Base-by-base conservation (phyloP, 1,139 yeast species). In the Lodderomyces beijingensis region DNA sequence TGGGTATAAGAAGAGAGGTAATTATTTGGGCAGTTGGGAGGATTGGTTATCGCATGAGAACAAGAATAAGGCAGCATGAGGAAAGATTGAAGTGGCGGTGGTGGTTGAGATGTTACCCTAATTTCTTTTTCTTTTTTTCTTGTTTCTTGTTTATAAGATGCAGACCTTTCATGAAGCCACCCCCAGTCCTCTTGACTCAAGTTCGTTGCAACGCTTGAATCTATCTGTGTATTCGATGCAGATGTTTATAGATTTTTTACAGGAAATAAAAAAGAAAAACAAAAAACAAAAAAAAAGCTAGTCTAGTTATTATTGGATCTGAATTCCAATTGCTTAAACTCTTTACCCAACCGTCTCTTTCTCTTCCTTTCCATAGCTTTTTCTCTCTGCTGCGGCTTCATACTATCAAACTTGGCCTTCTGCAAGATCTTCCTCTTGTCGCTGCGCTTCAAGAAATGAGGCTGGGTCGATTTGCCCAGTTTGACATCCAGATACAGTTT, bases 351-450 rank as follows among this genome's bases (percentile, higher is more conserved):
- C 56, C 86, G 77, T 74, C 82, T 85, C 83, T 89, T 89, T 53
- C 97, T 77, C 73, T 89, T 85, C 55, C 96, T 76, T 61, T 88
- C 96, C 74, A 91, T 76, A 25, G 83, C 88, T 70, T 82, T 83
- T 46, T 84, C 89, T 49, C 95, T 74, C 55, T 91, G 96, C 40
- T 73, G 70, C 28, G 81, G 65, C 64, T 78, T 85, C 96, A 91
- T 84, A 38, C 66, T 62, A 43, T 86, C 93, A 63, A 82, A 91
- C 58, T 85, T 85, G 57, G 91, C 95, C 61, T 83, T 83, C 52
- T 88, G 89, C 33, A 91, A 69, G 53, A 91, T 71, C 62, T 85
- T 87, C 41, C 93, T 68, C 65, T 85, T 79, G 43, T 89, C 97
- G 37, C 82, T 72, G 45, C 80, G 70, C 66, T 87, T 89, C 55